Conservation (phyloP, 345 rosid genomes). For the Linum lewisii region DNA sequence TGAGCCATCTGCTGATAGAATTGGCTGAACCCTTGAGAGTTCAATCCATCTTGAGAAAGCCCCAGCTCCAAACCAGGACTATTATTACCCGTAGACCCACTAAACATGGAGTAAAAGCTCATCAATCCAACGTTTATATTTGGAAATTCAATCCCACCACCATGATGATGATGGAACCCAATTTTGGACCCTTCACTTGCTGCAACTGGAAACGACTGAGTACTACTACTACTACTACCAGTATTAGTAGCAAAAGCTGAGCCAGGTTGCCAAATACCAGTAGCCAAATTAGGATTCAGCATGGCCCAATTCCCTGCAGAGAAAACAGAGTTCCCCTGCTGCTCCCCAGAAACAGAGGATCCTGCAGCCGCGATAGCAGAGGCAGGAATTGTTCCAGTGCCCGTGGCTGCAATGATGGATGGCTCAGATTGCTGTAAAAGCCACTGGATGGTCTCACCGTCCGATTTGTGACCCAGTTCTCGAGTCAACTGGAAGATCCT, state of each 20-base stretch:
- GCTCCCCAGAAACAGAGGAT: constrained; percentile 1
- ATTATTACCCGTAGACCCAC: constrained; percentile 3
- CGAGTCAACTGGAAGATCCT: constrained; percentile 1
- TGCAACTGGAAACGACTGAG: constrained; percentile 8
- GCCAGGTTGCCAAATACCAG: constrained; percentile 39
- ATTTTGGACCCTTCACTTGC: constrained; percentile 12
- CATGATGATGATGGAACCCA: constrained; percentile 8
- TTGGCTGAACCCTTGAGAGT: constrained; percentile 34
- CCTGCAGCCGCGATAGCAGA: constrained; percentile 1
- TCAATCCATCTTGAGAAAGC: constrained; percentile 20
- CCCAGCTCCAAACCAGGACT: constrained; percentile 27
- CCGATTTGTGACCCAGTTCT: constrained; percentile 6
- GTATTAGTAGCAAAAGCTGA: constrained; percentile 30
- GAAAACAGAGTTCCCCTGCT: constrained; percentile 19
- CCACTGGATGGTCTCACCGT: constrained; percentile 5
- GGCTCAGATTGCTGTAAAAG: background rate
- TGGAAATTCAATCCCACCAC: constrained; percentile 18
- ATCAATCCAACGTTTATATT: constrained; percentile 25
- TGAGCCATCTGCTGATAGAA: constrained; percentile 22
- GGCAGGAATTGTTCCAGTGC: background rate
- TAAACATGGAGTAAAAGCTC: constrained; percentile 25
- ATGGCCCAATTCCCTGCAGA: background rate
- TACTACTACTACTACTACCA: background rate
- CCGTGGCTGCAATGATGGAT: background rate
- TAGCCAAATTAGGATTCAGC: constrained; percentile 3